Evolutionary conservation across 148 eudicot genomes (phyloP).

Genomic region (Polygonum aviculare): DNA sequence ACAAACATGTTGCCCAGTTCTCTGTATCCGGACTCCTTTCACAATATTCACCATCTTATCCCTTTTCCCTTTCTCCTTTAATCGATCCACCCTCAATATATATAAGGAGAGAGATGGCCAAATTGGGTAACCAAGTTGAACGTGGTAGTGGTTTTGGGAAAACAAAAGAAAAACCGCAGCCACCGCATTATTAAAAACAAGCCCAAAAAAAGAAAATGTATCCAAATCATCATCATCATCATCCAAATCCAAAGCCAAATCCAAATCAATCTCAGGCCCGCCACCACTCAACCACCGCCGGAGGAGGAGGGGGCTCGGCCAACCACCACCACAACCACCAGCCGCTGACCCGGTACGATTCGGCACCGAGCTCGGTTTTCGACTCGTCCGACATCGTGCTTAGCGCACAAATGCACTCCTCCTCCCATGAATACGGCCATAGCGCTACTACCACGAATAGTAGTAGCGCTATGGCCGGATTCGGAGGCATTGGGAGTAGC

Average conservation of each 20-base stretch:
- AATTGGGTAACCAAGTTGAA: not conserved
- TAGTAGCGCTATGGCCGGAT: not conserved
- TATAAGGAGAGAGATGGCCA: not conserved
- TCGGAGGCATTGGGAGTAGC: not conserved
- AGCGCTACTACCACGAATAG: not conserved
- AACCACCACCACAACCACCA: not conserved
- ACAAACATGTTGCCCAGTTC: constrained; percentile 9
- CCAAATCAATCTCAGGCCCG: not conserved
- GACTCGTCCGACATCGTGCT: not conserved
- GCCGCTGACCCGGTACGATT: not conserved
- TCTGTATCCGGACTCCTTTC: not conserved
- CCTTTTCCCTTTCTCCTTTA: not conserved
- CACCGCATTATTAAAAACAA: not conserved
- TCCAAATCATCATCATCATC: not conserved
- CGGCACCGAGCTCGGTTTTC: constrained; percentile 13
- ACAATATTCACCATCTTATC: not conserved
- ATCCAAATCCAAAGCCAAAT: not conserved
- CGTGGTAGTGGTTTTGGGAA: not conserved
- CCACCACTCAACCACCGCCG: not conserved
- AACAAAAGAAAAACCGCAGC: not conserved
- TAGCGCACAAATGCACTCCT: not conserved
- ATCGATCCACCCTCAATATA: not conserved
- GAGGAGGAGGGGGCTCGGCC: not conserved
- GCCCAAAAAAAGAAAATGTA: not conserved
- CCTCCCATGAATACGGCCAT: not conserved